phyloP scores from a whole-genome alignment of 1,284 basidiomycete genomes.

The Porodaedalea pini region DNA sequence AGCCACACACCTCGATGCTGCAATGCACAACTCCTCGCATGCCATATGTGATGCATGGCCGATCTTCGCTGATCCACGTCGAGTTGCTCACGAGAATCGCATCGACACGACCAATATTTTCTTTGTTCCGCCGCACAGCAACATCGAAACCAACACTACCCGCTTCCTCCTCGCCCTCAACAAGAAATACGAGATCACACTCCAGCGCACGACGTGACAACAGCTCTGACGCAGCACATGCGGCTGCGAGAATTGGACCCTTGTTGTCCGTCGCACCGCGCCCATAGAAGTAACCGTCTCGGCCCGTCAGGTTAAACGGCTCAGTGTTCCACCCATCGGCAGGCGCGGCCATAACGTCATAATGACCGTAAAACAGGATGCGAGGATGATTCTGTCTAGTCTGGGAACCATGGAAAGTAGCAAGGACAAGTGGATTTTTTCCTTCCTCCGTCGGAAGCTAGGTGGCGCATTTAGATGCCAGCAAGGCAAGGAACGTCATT shows the following conservation, averaged over 20 bases:
- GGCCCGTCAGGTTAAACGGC: conserved; percentile 80
- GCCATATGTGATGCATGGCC: conserved; percentile 95
- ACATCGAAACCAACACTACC: conserved; percentile 85
- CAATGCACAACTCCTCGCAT: conserved; percentile 90
- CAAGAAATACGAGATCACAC: conserved; percentile 85
- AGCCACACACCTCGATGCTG: conserved; percentile 56
- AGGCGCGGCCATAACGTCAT: conserved; percentile 86
- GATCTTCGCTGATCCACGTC: conserved; percentile 92
- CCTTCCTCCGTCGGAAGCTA: conserved; percentile 64
- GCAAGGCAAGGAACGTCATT: no score
- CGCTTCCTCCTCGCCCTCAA: conserved; percentile 96
- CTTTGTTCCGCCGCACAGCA: conserved; percentile 72
- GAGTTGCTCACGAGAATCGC: conserved; percentile 91
- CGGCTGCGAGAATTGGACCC: conserved; percentile 89
- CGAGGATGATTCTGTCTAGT: conserved; percentile 56
- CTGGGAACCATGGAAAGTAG: conserved; percentile 72
- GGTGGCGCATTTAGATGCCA: not conserved
- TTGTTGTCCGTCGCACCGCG: conserved; percentile 91
- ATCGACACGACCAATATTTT: conserved; percentile 79
- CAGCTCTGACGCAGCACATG: conserved; percentile 84
- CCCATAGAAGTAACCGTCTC: conserved; percentile 92
- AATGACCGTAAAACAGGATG: conserved; percentile 92
- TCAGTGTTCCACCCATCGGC: conserved; percentile 76
- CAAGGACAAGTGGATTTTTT: conserved; percentile 81
- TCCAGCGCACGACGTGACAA: conserved; percentile 71